These are phyloP conservation scores for Tuber indicum DNA, from an alignment of 495 filamentous ascomycete species.

Conservation along the genomic window DNA sequence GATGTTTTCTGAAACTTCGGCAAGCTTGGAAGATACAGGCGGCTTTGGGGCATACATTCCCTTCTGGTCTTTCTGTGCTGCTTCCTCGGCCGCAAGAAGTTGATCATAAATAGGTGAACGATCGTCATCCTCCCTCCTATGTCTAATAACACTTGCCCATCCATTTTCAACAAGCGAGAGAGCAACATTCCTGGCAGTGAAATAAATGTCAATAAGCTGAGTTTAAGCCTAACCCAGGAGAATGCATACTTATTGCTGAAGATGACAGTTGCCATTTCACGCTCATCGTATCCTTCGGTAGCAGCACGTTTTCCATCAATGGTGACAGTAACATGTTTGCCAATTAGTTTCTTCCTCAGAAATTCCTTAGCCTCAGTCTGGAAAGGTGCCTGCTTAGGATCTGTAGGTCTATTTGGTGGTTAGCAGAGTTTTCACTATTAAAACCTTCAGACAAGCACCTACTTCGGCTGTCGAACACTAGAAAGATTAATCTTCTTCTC, in stretches of 20 bases:
- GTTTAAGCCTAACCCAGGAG: background rate
- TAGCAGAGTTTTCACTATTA: background rate
- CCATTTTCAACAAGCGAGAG: constrained; percentile 81
- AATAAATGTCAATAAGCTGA: background rate
- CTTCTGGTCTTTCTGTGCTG: constrained; percentile 67
- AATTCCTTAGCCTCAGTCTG: constrained; percentile 93
- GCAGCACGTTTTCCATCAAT: constrained; percentile 88
- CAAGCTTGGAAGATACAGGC: constrained; percentile 68
- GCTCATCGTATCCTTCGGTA: constrained; percentile 83
- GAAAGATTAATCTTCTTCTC: constrained; percentile 90
- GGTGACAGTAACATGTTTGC: constrained; percentile 81
- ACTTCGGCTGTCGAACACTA: constrained; percentile 83
- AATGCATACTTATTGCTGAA: constrained; percentile 58
- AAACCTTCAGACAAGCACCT: constrained; percentile 2
- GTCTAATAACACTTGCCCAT: constrained; percentile 85
- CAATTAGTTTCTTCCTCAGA: constrained; percentile 85
- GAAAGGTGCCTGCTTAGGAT: constrained; percentile 77
- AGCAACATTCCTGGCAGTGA: constrained; percentile 58
- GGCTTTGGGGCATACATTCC: constrained; percentile 91
- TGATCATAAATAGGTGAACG: constrained; percentile 90
- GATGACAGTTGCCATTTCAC: constrained; percentile 84
- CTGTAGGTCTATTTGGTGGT: constrained; percentile 50
- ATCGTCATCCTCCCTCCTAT: constrained; percentile 86
- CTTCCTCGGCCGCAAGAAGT: constrained; percentile 79
- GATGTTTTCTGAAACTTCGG: constrained; percentile 82